phyloP scores from a whole-genome alignment of 306 rosid genomes.

The Fagus sylvatica region DNA sequence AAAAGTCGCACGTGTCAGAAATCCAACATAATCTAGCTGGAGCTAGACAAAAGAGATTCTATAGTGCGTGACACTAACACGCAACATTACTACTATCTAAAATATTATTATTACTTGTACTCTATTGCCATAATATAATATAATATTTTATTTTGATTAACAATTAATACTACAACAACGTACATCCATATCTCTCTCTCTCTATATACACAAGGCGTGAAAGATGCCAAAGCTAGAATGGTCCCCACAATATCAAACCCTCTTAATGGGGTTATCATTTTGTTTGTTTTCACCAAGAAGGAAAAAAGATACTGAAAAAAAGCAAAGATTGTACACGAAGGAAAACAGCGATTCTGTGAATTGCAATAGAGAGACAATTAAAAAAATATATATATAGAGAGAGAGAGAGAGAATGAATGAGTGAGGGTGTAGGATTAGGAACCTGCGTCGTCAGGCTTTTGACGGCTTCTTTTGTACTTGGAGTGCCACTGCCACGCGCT shows the following conservation, averaged over 20 bases:
- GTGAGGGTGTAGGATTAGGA: slow-evolving; percentile 27
- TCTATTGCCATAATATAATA: too few species aligned
- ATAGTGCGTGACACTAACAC: too few species aligned
- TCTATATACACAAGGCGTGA: not conserved
- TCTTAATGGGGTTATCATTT: slow-evolving; percentile 37
- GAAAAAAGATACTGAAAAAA: slow-evolving; percentile 46
- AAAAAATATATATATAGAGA: not conserved
- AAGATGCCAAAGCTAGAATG: slow-evolving; percentile 40
- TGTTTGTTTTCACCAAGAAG: slow-evolving; percentile 44
- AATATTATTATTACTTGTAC: too few species aligned
- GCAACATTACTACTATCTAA: too few species aligned
- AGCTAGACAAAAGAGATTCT: too few species aligned
- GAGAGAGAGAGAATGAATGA: slow-evolving; percentile 13
- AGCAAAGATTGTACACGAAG: slow-evolving; percentile 46
- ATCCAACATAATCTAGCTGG: not conserved
- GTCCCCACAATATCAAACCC: slow-evolving; percentile 50
- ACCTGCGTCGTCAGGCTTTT: slow-evolving; percentile 95
- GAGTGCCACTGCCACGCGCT: slow-evolving; percentile 86
- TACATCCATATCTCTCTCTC: too few species aligned
- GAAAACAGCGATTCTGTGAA: not conserved
- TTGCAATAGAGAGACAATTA: not conserved
- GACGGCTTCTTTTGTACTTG: slow-evolving; percentile 93
- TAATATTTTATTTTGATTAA: too few species aligned
- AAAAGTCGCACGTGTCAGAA: not conserved
- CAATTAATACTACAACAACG: too few species aligned